Evolutionary conservation across 2,329 filamentous ascomycete species (phyloP), one percentile per base, ranked within the genome.

Genomic region (Fusarium oligoseptatum): DNA sequence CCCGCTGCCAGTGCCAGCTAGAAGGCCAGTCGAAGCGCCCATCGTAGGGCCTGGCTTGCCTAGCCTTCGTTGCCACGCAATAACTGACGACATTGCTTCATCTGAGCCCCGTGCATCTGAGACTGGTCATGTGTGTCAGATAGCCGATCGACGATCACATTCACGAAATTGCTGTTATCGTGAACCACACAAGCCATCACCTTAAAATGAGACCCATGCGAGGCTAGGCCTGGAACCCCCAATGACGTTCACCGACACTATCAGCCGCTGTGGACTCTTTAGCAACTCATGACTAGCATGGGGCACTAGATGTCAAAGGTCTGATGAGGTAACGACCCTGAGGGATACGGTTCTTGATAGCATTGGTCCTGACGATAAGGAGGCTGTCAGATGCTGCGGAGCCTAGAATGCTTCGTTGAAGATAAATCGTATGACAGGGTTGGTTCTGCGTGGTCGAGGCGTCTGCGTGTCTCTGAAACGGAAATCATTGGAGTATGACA

Each of bases 61-160:
- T 48, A 70, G 55, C 55, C 57, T 11, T 48, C 43, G 62, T 66
- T 60, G 48, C 43, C 37, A 67, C 57, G 62, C 45, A 58, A 64
- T 29, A 34, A 36, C 36, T 67, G 68, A 74, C 63, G 37, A 52
- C 57, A 72, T 65, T 62, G 57, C 67, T 57, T 68, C 63, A 58
- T 32, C 20, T 57, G 32, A 68, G 57, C 63, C 39, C 67, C 67
- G 66, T 73, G 67, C 61, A 58, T 60, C 56, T 36, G 57, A 60
- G 48, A 68, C 45, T 68, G 64, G 58, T 66, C 67, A 75, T 69
- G 63, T 69, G 72, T 63, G 60, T 67, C 70, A 76, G 77, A 78
- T 78, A 76, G 68, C 73, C 77, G 76, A 78, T 74, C 66, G 75
- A 70, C 70, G 77, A 78, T 77, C 77, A 72, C 43, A 48, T 45